Conservation (phyloP, 345 rosid species). For the Sisymbrium altissimum region DNA sequence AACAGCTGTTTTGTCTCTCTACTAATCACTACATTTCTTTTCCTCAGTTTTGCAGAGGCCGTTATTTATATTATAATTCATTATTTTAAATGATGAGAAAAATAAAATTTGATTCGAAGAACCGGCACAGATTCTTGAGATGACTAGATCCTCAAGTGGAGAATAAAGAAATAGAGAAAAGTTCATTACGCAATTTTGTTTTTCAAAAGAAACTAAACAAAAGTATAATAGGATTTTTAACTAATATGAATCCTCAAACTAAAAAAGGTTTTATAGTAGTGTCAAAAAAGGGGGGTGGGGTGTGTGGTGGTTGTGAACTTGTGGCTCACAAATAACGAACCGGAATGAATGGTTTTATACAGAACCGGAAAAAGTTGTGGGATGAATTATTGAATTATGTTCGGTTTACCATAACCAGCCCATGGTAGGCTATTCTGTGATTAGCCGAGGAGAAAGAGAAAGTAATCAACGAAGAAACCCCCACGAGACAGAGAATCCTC, state of each 20-base stretch:
- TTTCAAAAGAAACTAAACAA: too few species aligned
- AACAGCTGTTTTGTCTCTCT: slow-evolving; percentile 36
- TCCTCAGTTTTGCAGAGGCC: background rate
- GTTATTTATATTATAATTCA: too few species aligned
- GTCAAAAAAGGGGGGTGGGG: background rate
- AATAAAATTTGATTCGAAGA: slow-evolving; percentile 3
- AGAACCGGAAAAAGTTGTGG: slow-evolving; percentile 1
- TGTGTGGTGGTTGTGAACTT: background rate
- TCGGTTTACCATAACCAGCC: slow-evolving; percentile 28
- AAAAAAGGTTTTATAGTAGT: background rate
- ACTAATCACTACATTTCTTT: background rate
- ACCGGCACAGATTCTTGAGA: slow-evolving; percentile 19
- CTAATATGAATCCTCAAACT: background rate
- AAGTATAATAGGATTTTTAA: too few species aligned
- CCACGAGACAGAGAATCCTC: slow-evolving; percentile 18
- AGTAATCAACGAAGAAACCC: slow-evolving; percentile 19
- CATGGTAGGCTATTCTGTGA: slow-evolving; percentile 7
- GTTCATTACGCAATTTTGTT: background rate
- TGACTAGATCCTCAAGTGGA: slow-evolving; percentile 14
- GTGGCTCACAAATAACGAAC: slow-evolving; percentile 18
- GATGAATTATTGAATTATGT: background rate
- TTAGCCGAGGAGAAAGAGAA: slow-evolving; percentile 4
- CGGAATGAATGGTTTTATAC: background rate
- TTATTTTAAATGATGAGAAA: background rate
- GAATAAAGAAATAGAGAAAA: background rate